Evolutionary conservation across 1,284 basidiomycete species (phyloP), one percentile per base, ranked within the genome.

Genomic region (Moesziomyces parantarcticus): DNA sequence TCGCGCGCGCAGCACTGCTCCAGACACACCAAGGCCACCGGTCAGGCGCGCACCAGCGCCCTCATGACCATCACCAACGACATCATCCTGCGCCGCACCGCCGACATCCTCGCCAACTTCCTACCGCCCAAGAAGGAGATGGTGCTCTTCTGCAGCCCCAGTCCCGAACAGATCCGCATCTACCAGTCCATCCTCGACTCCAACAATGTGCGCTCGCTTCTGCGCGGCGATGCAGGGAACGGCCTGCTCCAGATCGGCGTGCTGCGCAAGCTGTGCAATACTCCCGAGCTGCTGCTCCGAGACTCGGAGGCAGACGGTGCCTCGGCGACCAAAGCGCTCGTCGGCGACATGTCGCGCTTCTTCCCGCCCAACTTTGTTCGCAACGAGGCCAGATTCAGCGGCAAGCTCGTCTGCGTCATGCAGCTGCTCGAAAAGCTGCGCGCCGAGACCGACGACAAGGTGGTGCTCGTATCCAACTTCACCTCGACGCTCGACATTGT

Each of bases 221-320:
- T 84, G 9, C 56, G 65, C 20, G 77, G 79, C 22, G 66, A 67
- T 3, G 64, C 70, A 3, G 58, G 64, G 3, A 73, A 76, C 23
- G 77, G 76, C 32, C 70, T 85, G 3, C 53, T 74, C 13, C 71
- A 83, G 42, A 81, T 85, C 42, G 73, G 71, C 13, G 49, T 82
- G 3, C 72, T 86, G 50, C 92, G 91, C 22, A 97, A 97, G 86
- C 89, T 98, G 63, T 94, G 93, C 86, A 98, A 93, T 80, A 93
- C 94, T 72, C 95, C 96, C 0, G 90, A 94, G 61, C 86, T 98
- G 20, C 86, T 98, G 23, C 89, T 90, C 21, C 88, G 88, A 48
- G 90, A 91, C 67, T 89, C 89, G 73, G 87, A 86, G 34, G 73
- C 53, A 1, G 50, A 36, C 8, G 68, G 60, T 0, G 58, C 58